Evolutionary conservation across 208 protist species (phyloP).

Genomic region (Wallacemonas sp.): DNA sequence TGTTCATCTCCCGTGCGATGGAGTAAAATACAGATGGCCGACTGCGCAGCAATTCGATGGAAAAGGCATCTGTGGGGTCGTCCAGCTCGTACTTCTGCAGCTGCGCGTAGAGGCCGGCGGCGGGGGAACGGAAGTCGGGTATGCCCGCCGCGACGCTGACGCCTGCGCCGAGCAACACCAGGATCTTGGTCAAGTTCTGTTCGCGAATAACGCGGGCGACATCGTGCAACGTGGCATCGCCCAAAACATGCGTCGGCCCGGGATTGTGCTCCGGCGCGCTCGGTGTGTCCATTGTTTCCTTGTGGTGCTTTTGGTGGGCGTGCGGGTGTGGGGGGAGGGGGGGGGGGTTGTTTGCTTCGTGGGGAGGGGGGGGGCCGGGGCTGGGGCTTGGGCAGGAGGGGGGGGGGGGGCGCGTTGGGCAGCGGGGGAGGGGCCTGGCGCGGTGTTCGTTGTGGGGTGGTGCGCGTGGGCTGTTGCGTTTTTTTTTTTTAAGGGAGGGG

Average conservation of each 20-base stretch:
- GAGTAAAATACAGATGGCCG: slow-evolving; percentile 90
- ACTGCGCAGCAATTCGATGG: slow-evolving; percentile 83
- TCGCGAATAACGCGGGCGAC: slow-evolving; percentile 67
- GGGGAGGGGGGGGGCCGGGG: neutral
- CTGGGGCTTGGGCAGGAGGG: neutral
- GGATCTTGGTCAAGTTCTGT: slow-evolving; percentile 72
- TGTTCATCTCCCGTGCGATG: slow-evolving; percentile 83
- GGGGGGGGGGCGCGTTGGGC: neutral
- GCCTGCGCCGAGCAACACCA: slow-evolving; percentile 91
- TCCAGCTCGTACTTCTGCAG: slow-evolving; percentile 90
- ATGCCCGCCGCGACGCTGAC: slow-evolving; percentile 93
- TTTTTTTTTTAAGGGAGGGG: too few relatives aligned
- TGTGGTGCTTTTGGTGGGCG: neutral
- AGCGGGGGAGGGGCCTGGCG: too few relatives aligned
- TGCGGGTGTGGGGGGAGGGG: neutral
- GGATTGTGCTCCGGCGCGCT: neutral
- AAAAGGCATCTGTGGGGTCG: slow-evolving; percentile 89
- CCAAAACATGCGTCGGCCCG: slow-evolving; percentile 41
- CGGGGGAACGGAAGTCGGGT: slow-evolving; percentile 93
- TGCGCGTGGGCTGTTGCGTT: neutral
- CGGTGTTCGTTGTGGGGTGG: too few relatives aligned
- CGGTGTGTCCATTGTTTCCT: neutral
- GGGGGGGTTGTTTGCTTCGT: neutral
- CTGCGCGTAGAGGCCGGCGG: slow-evolving; percentile 91
- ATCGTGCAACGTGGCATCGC: slow-evolving; percentile 41